Evolutionary conservation across 1,139 yeast species (phyloP), one percentile per base, ranked within the genome.

Genomic region (Kodamaea sp.): DNA sequence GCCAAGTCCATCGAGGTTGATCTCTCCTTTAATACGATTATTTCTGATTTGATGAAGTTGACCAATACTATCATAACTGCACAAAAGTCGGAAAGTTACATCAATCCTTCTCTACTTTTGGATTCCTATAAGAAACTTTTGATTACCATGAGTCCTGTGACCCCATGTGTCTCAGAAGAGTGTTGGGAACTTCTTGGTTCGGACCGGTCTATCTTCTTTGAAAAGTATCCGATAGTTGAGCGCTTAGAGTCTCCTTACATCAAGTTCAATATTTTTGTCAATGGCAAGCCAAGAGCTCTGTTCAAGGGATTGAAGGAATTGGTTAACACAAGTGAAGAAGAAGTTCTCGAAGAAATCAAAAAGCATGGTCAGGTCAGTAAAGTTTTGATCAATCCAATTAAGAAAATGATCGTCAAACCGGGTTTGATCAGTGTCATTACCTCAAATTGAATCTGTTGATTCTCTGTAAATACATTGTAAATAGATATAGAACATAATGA

Each of bases 21-120:
- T 1, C 61, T 84, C 27, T 72, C 92, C 0, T 66, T 90, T 54
- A 92, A 92, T 57, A 90, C 97, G 0, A 79, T 88, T 5, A 76
- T 92, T 20, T 86, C 97, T 0, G 95, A 88, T 53, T 83, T 80
- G 52, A 92, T 89, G 96, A 92, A 89, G 50, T 59, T 83, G 34
- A 83, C 96, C 1, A 82, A 82, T 46, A 47, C 69, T 1, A 53
- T 89, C 7, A 51, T 59, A 2, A 50, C 57, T 10, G 72, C 76
- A 0, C 24, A 64, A 5, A 72, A 73, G 37, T 25, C 47, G 1
- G 37, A 49, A 4, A 38, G 15, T 38, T 25, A 52, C 11, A 56
- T 62, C 9, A 53, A 57, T 7, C 50, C 67, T 1, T 54, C 51
- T 1, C 61, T 59, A 27, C 52, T 51, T 42, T 49, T 44, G 33